phyloP scores from a whole-genome alignment of 2,329 filamentous ascomycete species.

The Clonostachys chloroleuca region DNA sequence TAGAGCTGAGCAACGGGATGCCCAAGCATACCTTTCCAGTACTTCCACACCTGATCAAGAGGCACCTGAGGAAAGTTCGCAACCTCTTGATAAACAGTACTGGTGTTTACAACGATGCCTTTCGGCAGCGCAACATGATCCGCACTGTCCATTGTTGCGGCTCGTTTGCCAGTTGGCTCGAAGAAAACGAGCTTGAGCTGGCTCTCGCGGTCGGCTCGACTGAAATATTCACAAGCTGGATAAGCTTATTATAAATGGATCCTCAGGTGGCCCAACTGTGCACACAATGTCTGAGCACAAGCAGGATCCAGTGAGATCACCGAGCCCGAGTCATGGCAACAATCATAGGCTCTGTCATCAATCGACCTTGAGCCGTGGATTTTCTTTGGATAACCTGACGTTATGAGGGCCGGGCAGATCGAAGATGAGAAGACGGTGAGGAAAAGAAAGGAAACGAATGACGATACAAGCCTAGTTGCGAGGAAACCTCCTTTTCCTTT shows the following conservation, averaged over 20 bases:
- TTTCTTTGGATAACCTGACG: not conserved
- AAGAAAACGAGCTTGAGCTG: too few species aligned
- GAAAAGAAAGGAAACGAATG: not conserved
- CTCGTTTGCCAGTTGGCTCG: not conserved
- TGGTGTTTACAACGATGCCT: constrained; percentile 51
- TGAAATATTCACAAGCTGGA: too few species aligned
- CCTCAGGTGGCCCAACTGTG: not conserved
- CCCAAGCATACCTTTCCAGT: constrained; percentile 48
- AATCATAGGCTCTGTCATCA: too few species aligned
- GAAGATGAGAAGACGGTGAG: not conserved
- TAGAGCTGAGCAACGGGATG: too few species aligned
- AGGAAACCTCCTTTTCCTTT: too few species aligned
- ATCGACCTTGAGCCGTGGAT: too few species aligned
- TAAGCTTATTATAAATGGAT: too few species aligned
- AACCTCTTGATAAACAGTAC: constrained; percentile 47
- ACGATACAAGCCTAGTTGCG: too few species aligned
- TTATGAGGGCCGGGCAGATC: not conserved
- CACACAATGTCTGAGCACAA: not conserved
- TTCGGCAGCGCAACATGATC: constrained; percentile 46
- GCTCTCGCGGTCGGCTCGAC: too few species aligned
- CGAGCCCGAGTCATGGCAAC: not conserved
- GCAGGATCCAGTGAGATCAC: not conserved
- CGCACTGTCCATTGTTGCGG: constrained; percentile 21
- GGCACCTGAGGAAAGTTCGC: constrained; percentile 45
- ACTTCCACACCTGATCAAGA: constrained; percentile 46